Evolutionary conservation across 257 asterid species (phyloP), one percentile per base, ranked within the genome.

Genomic region (Solanum piurae): DNA sequence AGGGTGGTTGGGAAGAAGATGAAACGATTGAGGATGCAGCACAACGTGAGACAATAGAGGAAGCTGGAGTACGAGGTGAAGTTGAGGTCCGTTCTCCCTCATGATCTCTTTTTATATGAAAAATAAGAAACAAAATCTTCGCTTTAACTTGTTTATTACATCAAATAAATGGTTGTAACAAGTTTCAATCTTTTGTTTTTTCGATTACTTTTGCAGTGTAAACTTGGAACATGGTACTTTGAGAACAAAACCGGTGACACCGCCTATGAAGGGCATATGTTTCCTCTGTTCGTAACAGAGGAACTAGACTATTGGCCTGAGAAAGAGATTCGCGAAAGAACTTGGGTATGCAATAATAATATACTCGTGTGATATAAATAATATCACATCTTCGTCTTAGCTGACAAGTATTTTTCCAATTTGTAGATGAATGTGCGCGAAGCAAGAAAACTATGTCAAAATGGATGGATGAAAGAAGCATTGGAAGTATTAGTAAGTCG

Each of bases 1-100:
- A 96, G 98, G 99, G 99, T 12, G 99, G 99, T 34, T 96, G 99
- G 99, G 99, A 96, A 83, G 89, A 68, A 4, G 99, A 96, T 86
- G 99, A 96, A 89, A 58, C 93, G 69, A 94, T 94, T 4, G 91
- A 87, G 75, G 95, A 89, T 18, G 99, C 99, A 9, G 99, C 98
- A 0, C 72, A 93, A 52, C 98, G 99, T 4, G 99, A 96, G 86
- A 96, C 99, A 5, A 88, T 92, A 16, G 99, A 96, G 93, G 99
- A 96, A 93, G 96, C 99, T 11, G 99, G 99, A n/a, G 99, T 96
- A 12, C 91, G 90, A 9, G 99, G 99, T 21, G 95, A 94, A 75
- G 91, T 96, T 60, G 93, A 94, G 99, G 99, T 95, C 88, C 4
- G 93, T 92, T 86, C 55, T 9, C 42, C 73, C 69, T 44, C 37